These are phyloP conservation scores for Nemophila menziesii DNA, from an alignment of 257 asterid species.

Conservation along the genomic window DNA sequence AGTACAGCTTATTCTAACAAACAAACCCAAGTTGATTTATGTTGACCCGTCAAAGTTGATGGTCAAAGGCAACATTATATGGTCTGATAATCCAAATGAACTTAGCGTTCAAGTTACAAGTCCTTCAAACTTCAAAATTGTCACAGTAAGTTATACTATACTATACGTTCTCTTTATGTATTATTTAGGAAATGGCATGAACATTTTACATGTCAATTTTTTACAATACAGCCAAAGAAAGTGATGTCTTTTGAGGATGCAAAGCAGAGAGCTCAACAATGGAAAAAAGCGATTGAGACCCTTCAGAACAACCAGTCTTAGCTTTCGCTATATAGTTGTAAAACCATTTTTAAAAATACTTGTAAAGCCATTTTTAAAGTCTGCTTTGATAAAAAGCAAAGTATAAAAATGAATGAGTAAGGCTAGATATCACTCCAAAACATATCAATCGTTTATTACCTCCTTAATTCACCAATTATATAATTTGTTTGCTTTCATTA, in stretches of 20 bases:
- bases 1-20: constrained; percentile 91
- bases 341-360: too few relatives aligned
- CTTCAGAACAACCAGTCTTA: constrained; percentile 75
- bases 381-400: too few relatives aligned
- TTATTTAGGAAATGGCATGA: neutral
- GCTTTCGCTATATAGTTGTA: constrained; percentile 27
- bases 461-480: too few relatives aligned
- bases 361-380: too few relatives aligned
- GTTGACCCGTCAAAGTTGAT: constrained; percentile 86
- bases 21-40: constrained; percentile 82
- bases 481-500: too few relatives aligned
- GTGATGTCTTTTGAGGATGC: constrained; percentile 75
- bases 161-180: neutral
- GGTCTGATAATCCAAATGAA: constrained; percentile 89
- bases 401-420: too few relatives aligned
- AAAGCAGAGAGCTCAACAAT: constrained; percentile 78
- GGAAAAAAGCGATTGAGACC: constrained; percentile 91
- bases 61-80: constrained; percentile 67
- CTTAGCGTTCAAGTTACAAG: constrained; percentile 77
- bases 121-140: constrained; percentile 84
- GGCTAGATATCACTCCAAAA: too few relatives aligned
- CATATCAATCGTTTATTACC: too few relatives aligned
- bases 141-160: constrained; percentile 50
- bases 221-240: constrained; percentile 69
- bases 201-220: neutral